phyloP scores from a whole-genome alignment of 2,329 filamentous ascomycete species.

The Furcasterigmium furcatum region DNA sequence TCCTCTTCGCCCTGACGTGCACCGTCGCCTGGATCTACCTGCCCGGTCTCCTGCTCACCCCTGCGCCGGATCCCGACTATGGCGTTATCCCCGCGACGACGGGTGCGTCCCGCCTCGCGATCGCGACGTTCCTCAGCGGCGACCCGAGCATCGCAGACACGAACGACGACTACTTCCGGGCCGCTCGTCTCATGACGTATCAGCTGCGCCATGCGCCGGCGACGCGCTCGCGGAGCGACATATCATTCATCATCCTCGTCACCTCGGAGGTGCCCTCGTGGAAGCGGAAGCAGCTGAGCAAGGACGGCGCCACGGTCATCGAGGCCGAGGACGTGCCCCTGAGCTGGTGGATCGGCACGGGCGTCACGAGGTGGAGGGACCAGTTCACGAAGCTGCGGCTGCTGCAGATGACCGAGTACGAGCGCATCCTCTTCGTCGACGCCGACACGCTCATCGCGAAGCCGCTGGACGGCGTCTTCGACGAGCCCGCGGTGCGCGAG shows the following conservation, averaged over 20 bases:
- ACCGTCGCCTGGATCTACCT: background rate
- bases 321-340: constrained; percentile 22
- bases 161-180: constrained; percentile 33
- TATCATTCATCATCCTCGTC: constrained; percentile 33
- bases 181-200: constrained; percentile 32
- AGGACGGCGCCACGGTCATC: constrained; percentile 34
- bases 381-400: constrained; percentile 39
- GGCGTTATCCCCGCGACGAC: background rate
- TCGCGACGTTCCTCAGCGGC: constrained; percentile 33
- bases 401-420: constrained; percentile 34
- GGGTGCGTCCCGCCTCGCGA: constrained; percentile 16
- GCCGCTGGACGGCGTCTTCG: constrained; percentile 33
- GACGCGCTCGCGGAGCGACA: constrained; percentile 25
- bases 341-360: constrained; percentile 28
- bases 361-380: constrained; percentile 34
- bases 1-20: background rate
- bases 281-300: constrained; percentile 25
- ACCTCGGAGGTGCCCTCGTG: constrained; percentile 22
- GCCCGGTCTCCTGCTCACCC: background rate
- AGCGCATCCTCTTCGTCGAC: constrained; percentile 38
- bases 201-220: constrained; percentile 33
- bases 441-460: constrained; percentile 33
- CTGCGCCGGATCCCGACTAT: background rate
- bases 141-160: constrained; percentile 17
- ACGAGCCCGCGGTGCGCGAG: constrained; percentile 19